Conservation (phyloP, 225 moss, liverwort and hornwort species). For the Bryum argenteum region DNA sequence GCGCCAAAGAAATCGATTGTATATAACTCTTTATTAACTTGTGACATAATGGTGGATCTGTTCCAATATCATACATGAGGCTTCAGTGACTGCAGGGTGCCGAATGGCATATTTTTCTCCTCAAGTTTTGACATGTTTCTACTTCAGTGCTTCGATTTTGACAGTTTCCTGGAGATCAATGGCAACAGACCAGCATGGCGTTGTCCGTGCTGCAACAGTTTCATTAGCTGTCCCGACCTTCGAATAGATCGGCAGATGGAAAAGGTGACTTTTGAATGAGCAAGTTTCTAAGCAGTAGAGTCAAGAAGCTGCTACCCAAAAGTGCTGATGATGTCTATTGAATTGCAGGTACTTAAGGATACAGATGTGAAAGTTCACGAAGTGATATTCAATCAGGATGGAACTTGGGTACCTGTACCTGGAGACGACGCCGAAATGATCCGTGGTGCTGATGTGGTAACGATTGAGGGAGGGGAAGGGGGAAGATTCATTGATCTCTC, state of each 20-base stretch:
- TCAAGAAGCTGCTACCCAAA: conserved; percentile 7
- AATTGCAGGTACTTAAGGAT: conserved; percentile 71
- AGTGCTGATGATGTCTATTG: conserved; percentile 26
- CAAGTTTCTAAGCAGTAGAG: background rate
- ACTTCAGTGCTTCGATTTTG: conserved; percentile 90
- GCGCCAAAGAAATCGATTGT: too few relatives aligned
- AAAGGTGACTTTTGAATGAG: conserved; percentile 62
- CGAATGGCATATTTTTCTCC: background rate
- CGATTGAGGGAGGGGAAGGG: conserved; percentile 28
- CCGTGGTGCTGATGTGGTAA: conserved; percentile 27
- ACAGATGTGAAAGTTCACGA: conserved; percentile 68
- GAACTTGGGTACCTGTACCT: conserved; percentile 63
- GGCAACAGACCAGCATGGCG: conserved; percentile 92
- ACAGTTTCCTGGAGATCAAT: conserved; percentile 89
- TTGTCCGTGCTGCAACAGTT: conserved; percentile 86
- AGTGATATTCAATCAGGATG: conserved; percentile 73
- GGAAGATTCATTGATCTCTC: conserved; percentile 52
- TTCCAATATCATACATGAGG: conserved; percentile 7
- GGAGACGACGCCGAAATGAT: conserved; percentile 34
- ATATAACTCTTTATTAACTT: too few relatives aligned
- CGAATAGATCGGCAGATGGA: conserved; percentile 83
- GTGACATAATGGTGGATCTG: conserved; percentile 5
- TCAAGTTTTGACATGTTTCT: conserved; percentile 18
- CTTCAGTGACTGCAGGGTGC: background rate
- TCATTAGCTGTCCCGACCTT: conserved; percentile 69